These are phyloP conservation scores for Cryptococcus hybrid DNA, from an alignment of 1,284 basidiomycete species.

Conservation along the genomic window DNA sequence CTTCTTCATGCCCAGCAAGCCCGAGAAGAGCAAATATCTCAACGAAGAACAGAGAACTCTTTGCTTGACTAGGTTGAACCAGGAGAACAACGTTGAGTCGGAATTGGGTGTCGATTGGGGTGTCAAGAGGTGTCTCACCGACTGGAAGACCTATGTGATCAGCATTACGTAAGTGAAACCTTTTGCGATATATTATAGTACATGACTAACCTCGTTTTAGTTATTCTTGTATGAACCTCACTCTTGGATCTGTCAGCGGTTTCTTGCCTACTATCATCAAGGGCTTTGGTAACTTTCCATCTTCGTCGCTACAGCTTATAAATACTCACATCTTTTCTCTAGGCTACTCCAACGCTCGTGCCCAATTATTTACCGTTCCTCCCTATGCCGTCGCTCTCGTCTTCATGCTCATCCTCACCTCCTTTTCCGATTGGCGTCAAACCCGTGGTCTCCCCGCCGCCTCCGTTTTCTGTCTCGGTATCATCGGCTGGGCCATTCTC, in stretches of 20 bases:
- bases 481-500: slow-evolving; percentile 51
- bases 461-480: slow-evolving; percentile 46
- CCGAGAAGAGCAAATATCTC: slow-evolving; percentile 69
- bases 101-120: slow-evolving; percentile 49
- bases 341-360: slow-evolving; percentile 52
- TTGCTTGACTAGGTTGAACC: slow-evolving; percentile 70
- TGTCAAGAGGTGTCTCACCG: slow-evolving; percentile 63
- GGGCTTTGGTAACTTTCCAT: slow-evolving; percentile 17
- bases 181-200: neutral
- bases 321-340: slow-evolving; percentile 22
- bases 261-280: slow-evolving; percentile 81
- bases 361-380: slow-evolving; percentile 60
- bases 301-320: too few species aligned
- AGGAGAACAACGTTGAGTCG: slow-evolving; percentile 62
- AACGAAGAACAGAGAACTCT: slow-evolving; percentile 69
- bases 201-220: slow-evolving; percentile 38
- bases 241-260: slow-evolving; percentile 72
- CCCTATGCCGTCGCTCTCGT: slow-evolving; percentile 63
- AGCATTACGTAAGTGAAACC: slow-evolving; percentile 62
- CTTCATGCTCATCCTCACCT: slow-evolving; percentile 63
- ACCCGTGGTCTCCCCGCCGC: slow-evolving; percentile 56
- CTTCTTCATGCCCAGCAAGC: slow-evolving; percentile 69
- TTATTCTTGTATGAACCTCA: slow-evolving; percentile 75
- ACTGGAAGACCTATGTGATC: slow-evolving; percentile 57
- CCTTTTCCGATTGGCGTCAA: slow-evolving; percentile 68